Base-by-base conservation (phyloP, 352 stramenopile genomes). In the Phytophthora sansomeana region DNA sequence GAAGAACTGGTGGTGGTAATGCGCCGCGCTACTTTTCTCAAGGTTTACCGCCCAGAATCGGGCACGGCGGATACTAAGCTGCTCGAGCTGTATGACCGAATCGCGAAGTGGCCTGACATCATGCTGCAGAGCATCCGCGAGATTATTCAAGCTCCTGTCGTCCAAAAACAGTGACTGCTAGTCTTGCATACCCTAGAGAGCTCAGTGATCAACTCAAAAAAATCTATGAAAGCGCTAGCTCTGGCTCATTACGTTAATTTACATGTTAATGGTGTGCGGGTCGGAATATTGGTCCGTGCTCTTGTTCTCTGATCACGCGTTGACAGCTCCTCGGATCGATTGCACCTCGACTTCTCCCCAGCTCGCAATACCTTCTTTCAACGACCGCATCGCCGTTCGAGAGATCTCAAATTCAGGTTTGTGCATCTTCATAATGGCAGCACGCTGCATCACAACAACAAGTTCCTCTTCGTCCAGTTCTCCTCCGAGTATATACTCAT, bases 271-370 rank as follows among this genome's bases (percentile, higher is more conserved):
- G n/a, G n/a, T n/a, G n/a, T n/a, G n/a, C n/a, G n/a, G n/a, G n/a
- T n/a, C n/a, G n/a, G n/a, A n/a, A n/a, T n/a, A n/a, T n/a, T n/a
- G n/a, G n/a, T n/a, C n/a, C n/a, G n/a, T n/a, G n/a, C n/a, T n/a
- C n/a, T n/a, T n/a, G n/a, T n/a, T n/a, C n/a, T n/a, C 21, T 24
- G n/a, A 46, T 56, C 35, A 26, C 14, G 59, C 60, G 47, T 80
- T 72, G 0, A 80, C 47, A 43, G 59, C 67, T n/a, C 48, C 53
- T 67, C 68, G 57, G 35, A 76, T 76, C 5, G 68, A 69, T 43
- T 76, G 69, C 13, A 74, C 63, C 50, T 67, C 58, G 5, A 75
- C 47, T 32, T 73, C 69, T n/a, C 69, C 66, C 73, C 66, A 81
- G 19, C 58, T 71, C 7, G 58, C 63, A 13, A 78, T 77, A 1